phyloP scores from a whole-genome alignment of 2,329 filamentous ascomycete species.

The Alternaria postmessia region DNA sequence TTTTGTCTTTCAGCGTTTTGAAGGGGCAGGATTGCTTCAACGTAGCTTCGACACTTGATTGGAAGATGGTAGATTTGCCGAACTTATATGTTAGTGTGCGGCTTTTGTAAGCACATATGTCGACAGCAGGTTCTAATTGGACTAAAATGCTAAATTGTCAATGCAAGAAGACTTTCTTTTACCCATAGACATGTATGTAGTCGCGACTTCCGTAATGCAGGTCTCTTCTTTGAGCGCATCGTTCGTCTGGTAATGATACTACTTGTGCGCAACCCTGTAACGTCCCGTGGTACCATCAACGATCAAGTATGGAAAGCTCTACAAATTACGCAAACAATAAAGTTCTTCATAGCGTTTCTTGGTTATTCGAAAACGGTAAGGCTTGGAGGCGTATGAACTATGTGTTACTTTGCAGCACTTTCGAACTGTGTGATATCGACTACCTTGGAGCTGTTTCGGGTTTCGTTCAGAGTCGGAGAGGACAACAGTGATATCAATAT shows the following conservation, averaged over 20 bases:
- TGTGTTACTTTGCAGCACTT: background rate
- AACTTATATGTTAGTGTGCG: background rate
- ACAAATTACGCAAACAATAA: background rate
- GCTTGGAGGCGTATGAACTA: background rate
- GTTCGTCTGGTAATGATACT: background rate
- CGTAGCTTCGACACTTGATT: background rate
- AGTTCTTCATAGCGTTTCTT: background rate
- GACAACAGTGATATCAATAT: background rate
- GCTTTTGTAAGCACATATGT: background rate
- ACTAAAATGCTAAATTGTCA: background rate
- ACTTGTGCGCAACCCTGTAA: background rate
- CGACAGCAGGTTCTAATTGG: background rate
- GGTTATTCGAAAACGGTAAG: background rate
- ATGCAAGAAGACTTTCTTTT: background rate
- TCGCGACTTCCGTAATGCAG: background rate
- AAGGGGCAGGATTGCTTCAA: background rate
- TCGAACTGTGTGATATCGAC: background rate
- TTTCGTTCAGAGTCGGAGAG: background rate
- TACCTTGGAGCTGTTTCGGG: background rate
- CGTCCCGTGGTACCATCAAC: background rate
- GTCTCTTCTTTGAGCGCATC: background rate
- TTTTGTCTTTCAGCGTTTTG: background rate
- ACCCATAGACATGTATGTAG: background rate
- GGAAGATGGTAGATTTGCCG: background rate
- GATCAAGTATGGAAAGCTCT: background rate